Evolutionary conservation across 495 filamentous ascomycete genomes (phyloP), one percentile per base, ranked within the genome.

Genomic region (Aspergillus diversus): DNA sequence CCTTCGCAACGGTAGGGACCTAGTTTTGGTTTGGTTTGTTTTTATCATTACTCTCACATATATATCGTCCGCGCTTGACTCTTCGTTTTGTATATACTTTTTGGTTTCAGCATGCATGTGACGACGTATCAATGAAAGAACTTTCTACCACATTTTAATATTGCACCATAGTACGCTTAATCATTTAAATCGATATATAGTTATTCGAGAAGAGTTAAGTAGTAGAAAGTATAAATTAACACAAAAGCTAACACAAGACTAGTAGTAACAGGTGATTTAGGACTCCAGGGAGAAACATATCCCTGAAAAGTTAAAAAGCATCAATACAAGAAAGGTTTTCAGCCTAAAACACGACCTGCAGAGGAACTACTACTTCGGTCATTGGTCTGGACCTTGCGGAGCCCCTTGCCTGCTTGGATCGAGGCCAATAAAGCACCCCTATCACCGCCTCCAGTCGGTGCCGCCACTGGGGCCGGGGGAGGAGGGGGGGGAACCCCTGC

Each of bases 381-480:
- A 68, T 90, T 92, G 21, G 93, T 97, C 74, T 89, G 80, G 39
- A 90, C 89, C 80, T 96, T 96, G 80, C 77, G 90, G 65, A 97
- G 79, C 13, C 85, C 77, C 72, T 74, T 93, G 54, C 93, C 92
- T 60, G 85, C 80, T 69, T 92, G 88, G 62, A 97, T 96, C 65
- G 94, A 87, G 50, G 87, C 88, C 61, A 97, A 71, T 61, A 97
- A 80, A 12, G 83, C 92, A 33, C 87, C 75, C 21, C 85, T 77
- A 52, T 77, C 80, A 48, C 71, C 79, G 27, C 73, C 73, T 4
- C 70, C 73, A 11, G 71, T 65, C 11, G 75, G 72, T 32, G 78
- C 43, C 81, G 83, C 13, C 72, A 87, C 84, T 32, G 84, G 82
- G 15, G 87, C 83, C 15, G 86, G 83, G 11, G 83, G 82, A 51